Evolutionary conservation across 2,329 filamentous ascomycete species (phyloP).

Genomic region (Penicillium thymicola): DNA sequence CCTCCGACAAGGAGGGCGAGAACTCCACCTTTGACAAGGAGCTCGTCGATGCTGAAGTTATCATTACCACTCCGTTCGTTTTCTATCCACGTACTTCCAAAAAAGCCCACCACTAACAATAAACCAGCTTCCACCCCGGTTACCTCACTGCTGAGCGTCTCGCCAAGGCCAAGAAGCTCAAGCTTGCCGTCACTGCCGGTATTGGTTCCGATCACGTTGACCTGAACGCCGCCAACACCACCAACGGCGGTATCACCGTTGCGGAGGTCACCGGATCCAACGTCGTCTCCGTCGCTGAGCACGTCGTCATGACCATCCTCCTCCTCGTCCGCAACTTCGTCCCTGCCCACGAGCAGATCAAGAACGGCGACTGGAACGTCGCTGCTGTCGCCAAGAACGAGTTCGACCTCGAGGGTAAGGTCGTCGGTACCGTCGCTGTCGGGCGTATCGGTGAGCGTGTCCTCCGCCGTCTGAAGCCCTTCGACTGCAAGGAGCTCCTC

Average conservation of each 20-base stretch:
- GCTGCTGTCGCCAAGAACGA: constrained; percentile 96
- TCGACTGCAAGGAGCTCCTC: constrained; percentile 98
- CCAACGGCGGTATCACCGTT: constrained; percentile 95
- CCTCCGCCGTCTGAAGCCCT: constrained; percentile 89
- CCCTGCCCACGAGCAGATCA: constrained; percentile 91
- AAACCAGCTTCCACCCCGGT: constrained; percentile 75
- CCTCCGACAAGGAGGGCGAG: constrained; percentile 94
- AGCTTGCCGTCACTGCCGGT: constrained; percentile 93
- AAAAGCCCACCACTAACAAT: not conserved
- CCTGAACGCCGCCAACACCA: constrained; percentile 94
- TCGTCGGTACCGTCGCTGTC: constrained; percentile 94
- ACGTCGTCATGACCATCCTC: constrained; percentile 99
- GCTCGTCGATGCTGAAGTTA: constrained; percentile 93
- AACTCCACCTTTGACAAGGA: constrained; percentile 93
- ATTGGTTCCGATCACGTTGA: constrained; percentile 99
- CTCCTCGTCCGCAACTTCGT: constrained; percentile 96
- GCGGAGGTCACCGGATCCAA: constrained; percentile 98
- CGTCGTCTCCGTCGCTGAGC: constrained; percentile 97
- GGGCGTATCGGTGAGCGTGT: constrained; percentile 98
- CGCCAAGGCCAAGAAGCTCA: constrained; percentile 97
- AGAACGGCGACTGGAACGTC: constrained; percentile 88
- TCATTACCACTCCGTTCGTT: constrained; percentile 82
- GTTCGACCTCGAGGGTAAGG: constrained; percentile 95
- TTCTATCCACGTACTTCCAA: too few species aligned
- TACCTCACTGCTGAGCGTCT: constrained; percentile 96